phyloP scores from a whole-genome alignment of 1,139 yeast genomes.

The Blastobotrys petasosporus region DNA sequence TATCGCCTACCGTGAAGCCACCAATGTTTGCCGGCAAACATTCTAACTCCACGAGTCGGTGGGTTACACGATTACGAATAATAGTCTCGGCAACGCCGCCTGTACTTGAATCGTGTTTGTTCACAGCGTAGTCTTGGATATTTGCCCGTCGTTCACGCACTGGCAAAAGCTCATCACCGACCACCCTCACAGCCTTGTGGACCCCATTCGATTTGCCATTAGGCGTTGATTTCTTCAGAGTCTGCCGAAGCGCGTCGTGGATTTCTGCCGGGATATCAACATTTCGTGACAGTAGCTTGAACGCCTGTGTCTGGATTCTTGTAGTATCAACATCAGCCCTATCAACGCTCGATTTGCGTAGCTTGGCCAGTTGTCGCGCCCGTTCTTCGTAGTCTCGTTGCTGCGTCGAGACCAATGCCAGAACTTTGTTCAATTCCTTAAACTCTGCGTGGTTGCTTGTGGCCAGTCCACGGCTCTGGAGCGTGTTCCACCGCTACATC shows the following conservation, averaged over 20 bases:
- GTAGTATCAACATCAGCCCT: slow-evolving; percentile 42
- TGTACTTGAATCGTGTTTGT: slow-evolving; percentile 14
- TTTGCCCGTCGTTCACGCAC: slow-evolving; percentile 3
- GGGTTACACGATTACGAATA: slow-evolving; percentile 45
- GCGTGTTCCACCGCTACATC: slow-evolving; percentile 37
- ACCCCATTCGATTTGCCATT: slow-evolving; percentile 1
- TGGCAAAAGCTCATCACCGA: slow-evolving; percentile 12
- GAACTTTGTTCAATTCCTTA: slow-evolving; percentile 32
- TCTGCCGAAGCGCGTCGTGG: slow-evolving; percentile 30
- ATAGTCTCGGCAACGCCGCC: slow-evolving; percentile 33
- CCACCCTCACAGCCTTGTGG: slow-evolving; percentile 16
- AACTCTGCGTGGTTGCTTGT: slow-evolving; percentile 33
- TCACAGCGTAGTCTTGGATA: not conserved
- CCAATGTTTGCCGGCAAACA: slow-evolving; percentile 71
- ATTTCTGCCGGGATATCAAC: slow-evolving; percentile 56
- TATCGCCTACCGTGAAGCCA: slow-evolving; percentile 43
- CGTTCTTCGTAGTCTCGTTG: slow-evolving; percentile 37
- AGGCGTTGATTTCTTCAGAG: not conserved
- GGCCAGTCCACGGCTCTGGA: slow-evolving; percentile 31
- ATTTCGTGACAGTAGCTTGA: slow-evolving; percentile 72
- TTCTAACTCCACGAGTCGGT: slow-evolving; percentile 70
- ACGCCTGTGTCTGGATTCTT: slow-evolving; percentile 63
- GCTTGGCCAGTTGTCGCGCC: slow-evolving; percentile 10
- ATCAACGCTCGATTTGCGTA: slow-evolving; percentile 11
- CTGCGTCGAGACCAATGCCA: slow-evolving; percentile 30